Percentiles rank a stretch among this genome's conserved stretches.
Conservation (phyloP, 148 eudicot genomes). For the Suaeda aralocaspica region DNA sequence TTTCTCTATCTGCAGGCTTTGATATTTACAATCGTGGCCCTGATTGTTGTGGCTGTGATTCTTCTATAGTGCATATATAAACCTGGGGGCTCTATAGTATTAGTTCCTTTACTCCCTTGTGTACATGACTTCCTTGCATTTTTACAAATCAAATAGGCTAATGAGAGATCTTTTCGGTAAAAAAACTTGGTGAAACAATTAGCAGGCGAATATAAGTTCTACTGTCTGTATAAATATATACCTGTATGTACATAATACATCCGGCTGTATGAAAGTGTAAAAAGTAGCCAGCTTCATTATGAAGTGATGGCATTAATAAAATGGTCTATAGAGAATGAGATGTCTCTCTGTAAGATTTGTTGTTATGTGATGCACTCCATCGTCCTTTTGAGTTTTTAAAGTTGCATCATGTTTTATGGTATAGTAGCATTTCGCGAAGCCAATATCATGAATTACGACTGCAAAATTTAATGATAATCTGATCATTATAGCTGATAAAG, state of each 20-base stretch:
- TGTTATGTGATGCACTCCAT: not conserved
- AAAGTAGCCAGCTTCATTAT: not conserved
- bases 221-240: not conserved
- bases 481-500: too few species aligned
- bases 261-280: slow-evolving; percentile 5
- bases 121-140: not conserved
- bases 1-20: slow-evolving; percentile 40
- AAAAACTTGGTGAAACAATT: not conserved
- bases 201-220: not conserved
- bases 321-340: not conserved
- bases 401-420: too few species aligned
- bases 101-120: not conserved
- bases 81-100: not conserved
- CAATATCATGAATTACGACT: too few species aligned
- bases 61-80: slow-evolving; percentile 25
- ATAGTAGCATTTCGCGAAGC: too few species aligned
- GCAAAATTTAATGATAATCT: too few species aligned
- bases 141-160: not conserved
- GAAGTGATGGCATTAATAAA: not conserved
- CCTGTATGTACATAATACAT: not conserved
- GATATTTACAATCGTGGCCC: slow-evolving; percentile 36
- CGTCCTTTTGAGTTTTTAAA: too few species aligned
- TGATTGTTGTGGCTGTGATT: slow-evolving; percentile 36
- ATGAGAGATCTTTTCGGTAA: not conserved
- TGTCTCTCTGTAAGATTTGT: not conserved